Percentiles rank a stretch among this genome's conserved stretches.
Evolutionary conservation across 768 basidiomycete genomes (phyloP).

Genomic region (Rhodotorula taiwanensis): DNA sequence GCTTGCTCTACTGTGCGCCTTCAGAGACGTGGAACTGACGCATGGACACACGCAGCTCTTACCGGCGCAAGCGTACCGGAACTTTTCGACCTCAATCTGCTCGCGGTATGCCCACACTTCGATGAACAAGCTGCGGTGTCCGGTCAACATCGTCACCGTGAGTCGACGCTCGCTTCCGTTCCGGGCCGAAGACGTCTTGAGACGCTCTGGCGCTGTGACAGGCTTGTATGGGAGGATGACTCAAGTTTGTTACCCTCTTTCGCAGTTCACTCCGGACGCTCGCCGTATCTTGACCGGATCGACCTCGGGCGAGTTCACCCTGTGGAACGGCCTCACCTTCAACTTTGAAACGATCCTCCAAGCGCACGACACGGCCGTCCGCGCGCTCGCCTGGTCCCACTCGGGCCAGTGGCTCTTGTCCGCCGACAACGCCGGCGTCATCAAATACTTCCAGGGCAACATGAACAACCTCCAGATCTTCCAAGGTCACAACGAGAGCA

Average conservation of each 20-base stretch:
- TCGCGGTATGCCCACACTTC: slow-evolving; percentile 97
- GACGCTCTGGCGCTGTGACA: background rate
- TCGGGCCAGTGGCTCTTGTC: slow-evolving; percentile 89
- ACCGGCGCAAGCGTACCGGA: slow-evolving; percentile 85
- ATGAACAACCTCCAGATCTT: slow-evolving; percentile 97
- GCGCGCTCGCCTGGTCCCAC: slow-evolving; percentile 80
- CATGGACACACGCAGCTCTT: slow-evolving; percentile 59
- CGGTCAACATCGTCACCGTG: slow-evolving; percentile 89
- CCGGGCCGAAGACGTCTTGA: too few relatives aligned
- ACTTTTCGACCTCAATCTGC: slow-evolving; percentile 86
- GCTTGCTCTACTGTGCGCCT: slow-evolving; percentile 4
- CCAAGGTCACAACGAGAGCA: slow-evolving; percentile 88
- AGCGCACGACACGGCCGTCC: slow-evolving; percentile 91
- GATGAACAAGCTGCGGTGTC: slow-evolving; percentile 96
- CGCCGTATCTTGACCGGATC: slow-evolving; percentile 89
- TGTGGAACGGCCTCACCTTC: slow-evolving; percentile 98
- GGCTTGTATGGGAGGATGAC: too few relatives aligned
- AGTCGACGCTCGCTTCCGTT: slow-evolving; percentile 45
- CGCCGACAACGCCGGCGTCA: slow-evolving; percentile 82
- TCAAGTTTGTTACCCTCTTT: background rate
- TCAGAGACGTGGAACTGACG: slow-evolving; percentile 32
- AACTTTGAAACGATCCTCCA: slow-evolving; percentile 99
- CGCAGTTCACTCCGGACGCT: slow-evolving; percentile 94
- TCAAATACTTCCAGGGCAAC: slow-evolving; percentile 98
- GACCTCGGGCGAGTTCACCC: slow-evolving; percentile 92